Evolutionary conservation across 1,139 yeast genomes (phyloP).

Genomic region (Geotrichum candidum): DNA sequence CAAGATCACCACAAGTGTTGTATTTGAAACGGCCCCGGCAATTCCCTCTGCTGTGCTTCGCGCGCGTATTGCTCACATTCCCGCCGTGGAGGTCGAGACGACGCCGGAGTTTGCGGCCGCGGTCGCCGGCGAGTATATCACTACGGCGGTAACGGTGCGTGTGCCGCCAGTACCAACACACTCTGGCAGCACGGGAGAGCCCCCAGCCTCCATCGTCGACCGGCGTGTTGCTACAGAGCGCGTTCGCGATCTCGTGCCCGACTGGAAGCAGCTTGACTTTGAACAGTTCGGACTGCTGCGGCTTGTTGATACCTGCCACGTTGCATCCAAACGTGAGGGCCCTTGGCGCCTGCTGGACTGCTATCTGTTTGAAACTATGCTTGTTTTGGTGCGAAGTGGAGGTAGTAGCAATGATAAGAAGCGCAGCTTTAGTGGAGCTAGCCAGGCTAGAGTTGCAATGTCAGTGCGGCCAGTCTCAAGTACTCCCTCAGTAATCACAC

Average conservation of each 20-base stretch:
- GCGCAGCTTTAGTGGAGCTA: background rate
- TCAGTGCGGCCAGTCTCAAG: background rate
- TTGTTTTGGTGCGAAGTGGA: conserved; percentile 19
- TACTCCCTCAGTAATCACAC: conserved; percentile 1
- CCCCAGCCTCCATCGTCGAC: conserved; percentile 1
- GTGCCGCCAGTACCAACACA: background rate
- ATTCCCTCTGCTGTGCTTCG: conserved; percentile 6
- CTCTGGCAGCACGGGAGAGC: background rate
- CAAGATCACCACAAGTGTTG: background rate
- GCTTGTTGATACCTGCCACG: conserved; percentile 19
- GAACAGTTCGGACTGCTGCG: conserved; percentile 22
- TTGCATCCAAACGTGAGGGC: conserved; percentile 19
- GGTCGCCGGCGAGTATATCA: background rate
- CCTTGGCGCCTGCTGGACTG: conserved; percentile 24
- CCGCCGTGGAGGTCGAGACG: background rate
- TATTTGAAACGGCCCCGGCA: conserved; percentile 6
- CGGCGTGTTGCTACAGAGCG: conserved; percentile 2
- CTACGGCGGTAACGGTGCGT: conserved; percentile 6
- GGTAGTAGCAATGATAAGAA: background rate
- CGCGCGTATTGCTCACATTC: background rate
- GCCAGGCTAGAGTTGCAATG: background rate
- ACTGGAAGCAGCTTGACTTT: conserved; percentile 21
- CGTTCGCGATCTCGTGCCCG: conserved; percentile 13
- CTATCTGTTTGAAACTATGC: conserved; percentile 23
- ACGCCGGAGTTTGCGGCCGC: background rate